These are phyloP conservation scores for Fraxinus ornus DNA, from an alignment of 305 asterid genomes.

Conservation along the genomic window DNA sequence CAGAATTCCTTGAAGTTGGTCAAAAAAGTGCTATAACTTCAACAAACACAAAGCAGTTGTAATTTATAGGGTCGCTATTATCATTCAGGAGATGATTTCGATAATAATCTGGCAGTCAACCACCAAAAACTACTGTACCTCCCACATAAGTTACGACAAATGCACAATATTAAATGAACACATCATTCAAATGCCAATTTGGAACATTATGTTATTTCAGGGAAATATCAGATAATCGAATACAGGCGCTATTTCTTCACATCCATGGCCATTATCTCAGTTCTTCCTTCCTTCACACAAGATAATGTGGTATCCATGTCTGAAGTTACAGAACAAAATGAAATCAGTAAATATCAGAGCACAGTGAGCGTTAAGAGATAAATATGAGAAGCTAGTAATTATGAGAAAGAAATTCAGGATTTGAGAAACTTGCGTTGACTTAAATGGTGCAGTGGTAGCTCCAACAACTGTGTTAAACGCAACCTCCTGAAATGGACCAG, in stretches of 20 bases:
- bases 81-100: background rate
- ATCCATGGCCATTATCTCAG: conserved; percentile 32
- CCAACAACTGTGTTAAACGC: conserved; percentile 89
- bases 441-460: conserved; percentile 80
- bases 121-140: background rate
- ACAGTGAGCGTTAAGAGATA: background rate
- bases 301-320: conserved; percentile 95
- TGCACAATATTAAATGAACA: conserved; percentile 13
- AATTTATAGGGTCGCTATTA: background rate
- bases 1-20: background rate
- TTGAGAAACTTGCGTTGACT: conserved; percentile 66
- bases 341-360: background rate
- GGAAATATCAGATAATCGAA: conserved; percentile 15
- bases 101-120: background rate
- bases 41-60: background rate
- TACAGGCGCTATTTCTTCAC: background rate
- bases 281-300: conserved; percentile 93
- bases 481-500: conserved; percentile 99
- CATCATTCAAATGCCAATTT: conserved; percentile 19
- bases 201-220: conserved; percentile 15
- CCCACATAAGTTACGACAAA: conserved; percentile 16
- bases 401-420: conserved; percentile 15
- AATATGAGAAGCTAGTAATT: background rate
- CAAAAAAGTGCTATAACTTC: background rate
- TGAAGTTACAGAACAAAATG: conserved; percentile 32